Evolutionary conservation across 2,329 filamentous ascomycete genomes (phyloP), one percentile per base, ranked within the genome.

Genomic region (Phaeosphaeria sp.): DNA sequence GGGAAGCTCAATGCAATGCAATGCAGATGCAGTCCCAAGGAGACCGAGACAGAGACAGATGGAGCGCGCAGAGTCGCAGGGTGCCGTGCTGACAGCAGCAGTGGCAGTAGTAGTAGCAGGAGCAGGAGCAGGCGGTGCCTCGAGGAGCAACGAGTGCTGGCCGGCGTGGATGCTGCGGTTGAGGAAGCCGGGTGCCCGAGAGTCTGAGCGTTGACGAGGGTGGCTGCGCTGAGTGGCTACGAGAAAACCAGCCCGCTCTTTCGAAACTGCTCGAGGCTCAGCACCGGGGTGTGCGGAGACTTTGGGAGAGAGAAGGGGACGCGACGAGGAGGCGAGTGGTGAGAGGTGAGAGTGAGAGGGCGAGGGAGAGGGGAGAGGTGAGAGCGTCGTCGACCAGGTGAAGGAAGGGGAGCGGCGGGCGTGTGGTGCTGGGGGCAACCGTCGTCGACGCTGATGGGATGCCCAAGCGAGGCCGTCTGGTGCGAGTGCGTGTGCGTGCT

Each of bases 251-350:
- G 64, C 54, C 59, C 62, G 64, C 62, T 52, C 48, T 59, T 58
- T 39, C 62, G 64, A 65, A 57, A 62, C 59, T 60, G 59, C 50
- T 58, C 42, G 60, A 59, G 60, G 62, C 60, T 64, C 62, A 63
- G 59, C 56, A 52, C 56, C 58, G 52, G 58, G 50, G 59, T 55
- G 48, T 57, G 57, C 46, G 57, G 20, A n/a, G n/a, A n/a, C n/a
- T n/a, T n/a, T n/a, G n/a, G n/a, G n/a, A 43, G 54, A 58, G 60
- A 56, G 51, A 47, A 50, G 57, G 51, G 51, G 60, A 48, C 36
- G 58, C 30, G 50, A 55, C 50, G 43, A 39, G 46, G 36, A 41
- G 51, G 48, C 21, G 51, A 54, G 53, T 23, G n/a, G 48, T n/a
- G 36, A 42, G 54, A 27, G 43, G 48, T 44, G 55, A 44, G 46